phyloP scores from a whole-genome alignment of 2,329 filamentous ascomycete genomes.

The Immersiporthe knoxdaviesiana region DNA sequence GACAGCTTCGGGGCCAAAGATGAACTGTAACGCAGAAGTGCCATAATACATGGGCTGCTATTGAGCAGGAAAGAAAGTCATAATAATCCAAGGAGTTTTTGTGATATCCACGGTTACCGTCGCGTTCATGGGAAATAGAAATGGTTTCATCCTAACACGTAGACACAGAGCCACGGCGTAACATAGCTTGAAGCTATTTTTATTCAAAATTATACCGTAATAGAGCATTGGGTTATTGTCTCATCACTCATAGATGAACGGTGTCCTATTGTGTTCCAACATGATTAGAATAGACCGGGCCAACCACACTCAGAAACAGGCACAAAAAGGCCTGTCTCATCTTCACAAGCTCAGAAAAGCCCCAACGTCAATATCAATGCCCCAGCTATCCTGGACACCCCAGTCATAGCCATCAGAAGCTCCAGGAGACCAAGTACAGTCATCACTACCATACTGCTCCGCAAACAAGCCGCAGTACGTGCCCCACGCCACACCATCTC shows the following conservation, averaged over 20 bases:
- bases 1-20: background rate
- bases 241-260: background rate
- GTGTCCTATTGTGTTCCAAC: background rate
- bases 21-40: background rate
- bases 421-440: constrained; percentile 1
- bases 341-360: background rate
- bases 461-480: constrained; percentile 6
- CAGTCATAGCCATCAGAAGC: background rate
- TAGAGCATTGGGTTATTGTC: background rate
- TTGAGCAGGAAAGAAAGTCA: no score
- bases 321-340: background rate
- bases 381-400: constrained; percentile 14
- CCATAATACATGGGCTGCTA: no score
- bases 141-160: no score
- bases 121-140: no score
- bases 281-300: background rate
- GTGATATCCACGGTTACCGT: no score
- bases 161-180: no score
- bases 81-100: no score
- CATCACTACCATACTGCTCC: background rate
- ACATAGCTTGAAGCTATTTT: background rate
- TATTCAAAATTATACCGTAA: background rate
- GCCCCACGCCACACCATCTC: constrained; percentile 7
- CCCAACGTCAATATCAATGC: constrained; percentile 5
- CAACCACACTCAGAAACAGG: background rate